A percentile compares a stretch with the other conserved stretches of the same genome.
These are phyloP conservation scores for Tuctoria greenei DNA, from an alignment of 176 grass and related monocot species.

Conservation along the genomic window DNA sequence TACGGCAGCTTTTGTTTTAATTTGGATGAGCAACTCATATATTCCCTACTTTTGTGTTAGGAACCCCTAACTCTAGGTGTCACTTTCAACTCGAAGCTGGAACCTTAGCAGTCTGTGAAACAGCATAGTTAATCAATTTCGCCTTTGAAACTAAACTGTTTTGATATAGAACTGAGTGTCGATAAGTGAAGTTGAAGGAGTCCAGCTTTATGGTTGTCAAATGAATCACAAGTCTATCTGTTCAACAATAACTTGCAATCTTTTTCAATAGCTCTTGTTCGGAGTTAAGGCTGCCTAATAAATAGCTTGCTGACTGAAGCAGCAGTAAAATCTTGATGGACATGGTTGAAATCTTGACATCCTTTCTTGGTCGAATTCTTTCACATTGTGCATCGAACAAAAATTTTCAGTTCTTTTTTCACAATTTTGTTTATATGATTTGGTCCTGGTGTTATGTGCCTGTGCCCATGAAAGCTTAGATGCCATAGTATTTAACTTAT, in stretches of 20 bases:
- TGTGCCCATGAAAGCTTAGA: not conserved
- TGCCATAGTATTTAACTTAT: not conserved
- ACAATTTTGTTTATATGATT: not conserved
- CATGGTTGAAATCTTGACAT: not conserved
- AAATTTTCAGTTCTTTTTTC: not conserved
- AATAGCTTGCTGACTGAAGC: not conserved
- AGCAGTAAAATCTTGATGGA: not conserved
- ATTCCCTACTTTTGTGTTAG: slow-evolving; percentile 7
- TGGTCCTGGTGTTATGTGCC: not conserved
- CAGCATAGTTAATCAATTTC: not conserved
- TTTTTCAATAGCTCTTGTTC: not conserved
- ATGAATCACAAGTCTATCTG: not conserved
- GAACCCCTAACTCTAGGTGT: not conserved
- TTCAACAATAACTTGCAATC: not conserved
- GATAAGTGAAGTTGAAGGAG: slow-evolving; percentile 1
- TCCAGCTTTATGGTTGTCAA: not conserved
- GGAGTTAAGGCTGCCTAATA: not conserved
- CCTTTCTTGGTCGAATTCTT: not conserved
- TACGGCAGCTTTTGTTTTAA: not conserved
- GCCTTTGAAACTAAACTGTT: not conserved
- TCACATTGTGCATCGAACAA: not conserved
- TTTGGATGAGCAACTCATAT: not conserved
- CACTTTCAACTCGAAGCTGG: not conserved
- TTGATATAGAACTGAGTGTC: not conserved
- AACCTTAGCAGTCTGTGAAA: slow-evolving; percentile 2